A percentile compares a stretch with the other conserved stretches of the same genome.
Conservation (phyloP, 2,329 filamentous ascomycete genomes). For the Fusarium sp. region DNA sequence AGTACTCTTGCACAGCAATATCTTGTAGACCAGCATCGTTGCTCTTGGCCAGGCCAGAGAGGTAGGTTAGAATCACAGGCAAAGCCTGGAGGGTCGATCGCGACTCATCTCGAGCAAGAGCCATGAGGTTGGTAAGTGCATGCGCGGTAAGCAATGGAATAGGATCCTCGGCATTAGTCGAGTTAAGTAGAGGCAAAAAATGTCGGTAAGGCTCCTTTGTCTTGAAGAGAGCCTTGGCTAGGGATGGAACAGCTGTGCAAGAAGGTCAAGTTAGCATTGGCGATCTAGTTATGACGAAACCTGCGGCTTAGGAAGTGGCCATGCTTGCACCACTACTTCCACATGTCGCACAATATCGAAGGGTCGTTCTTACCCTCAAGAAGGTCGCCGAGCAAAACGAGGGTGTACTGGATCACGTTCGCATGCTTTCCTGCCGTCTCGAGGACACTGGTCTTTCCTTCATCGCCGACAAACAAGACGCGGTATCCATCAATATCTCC, state of each 20-base stretch:
- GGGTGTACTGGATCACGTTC: constrained; percentile 94
- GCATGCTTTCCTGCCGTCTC: constrained; percentile 86
- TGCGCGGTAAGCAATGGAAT: constrained; percentile 91
- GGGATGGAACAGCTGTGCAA: constrained; percentile 78
- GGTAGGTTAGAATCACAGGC: constrained; percentile 85
- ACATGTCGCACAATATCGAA: constrained; percentile 10
- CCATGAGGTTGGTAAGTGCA: constrained; percentile 84
- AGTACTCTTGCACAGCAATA: constrained; percentile 93
- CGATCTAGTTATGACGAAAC: constrained; percentile 7
- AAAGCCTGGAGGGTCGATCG: constrained; percentile 79
- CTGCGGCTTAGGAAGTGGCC: constrained; percentile 14
- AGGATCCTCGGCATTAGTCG: constrained; percentile 78
- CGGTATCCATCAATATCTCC: constrained; percentile 83
- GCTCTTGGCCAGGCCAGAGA: constrained; percentile 85
- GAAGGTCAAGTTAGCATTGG: constrained; percentile 36
- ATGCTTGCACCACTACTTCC: constrained; percentile 4
- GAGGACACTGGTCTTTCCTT: constrained; percentile 77
- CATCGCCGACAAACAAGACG: constrained; percentile 80
- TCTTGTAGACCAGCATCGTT: constrained; percentile 92
- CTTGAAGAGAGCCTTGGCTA: constrained; percentile 81
- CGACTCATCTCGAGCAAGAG: constrained; percentile 71
- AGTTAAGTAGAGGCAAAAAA: constrained; percentile 86
- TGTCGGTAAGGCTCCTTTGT: constrained; percentile 84
- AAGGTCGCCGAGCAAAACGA: constrained; percentile 89
- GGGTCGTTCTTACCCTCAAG: constrained; percentile 75